These are phyloP conservation scores for Mallotus japonicus DNA, from an alignment of 441 rosid genomes.

Conservation along the genomic window DNA sequence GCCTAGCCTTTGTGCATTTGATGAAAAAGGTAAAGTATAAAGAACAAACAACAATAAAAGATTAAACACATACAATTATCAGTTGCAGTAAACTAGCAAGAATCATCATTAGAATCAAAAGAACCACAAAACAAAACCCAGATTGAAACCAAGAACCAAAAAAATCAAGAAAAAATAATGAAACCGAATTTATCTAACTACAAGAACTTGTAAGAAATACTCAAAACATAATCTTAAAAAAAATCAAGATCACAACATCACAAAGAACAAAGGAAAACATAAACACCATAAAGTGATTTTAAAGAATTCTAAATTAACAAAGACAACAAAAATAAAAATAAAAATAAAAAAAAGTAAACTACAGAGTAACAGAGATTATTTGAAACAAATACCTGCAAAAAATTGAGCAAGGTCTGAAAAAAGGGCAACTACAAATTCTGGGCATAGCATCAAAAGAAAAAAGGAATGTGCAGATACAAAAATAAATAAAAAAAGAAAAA, in stretches of 20 bases:
- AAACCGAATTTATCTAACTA: neutral
- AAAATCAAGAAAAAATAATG: neutral
- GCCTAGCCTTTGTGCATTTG: slow-evolving; percentile 13
- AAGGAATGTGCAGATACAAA: neutral
- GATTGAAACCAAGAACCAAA: neutral
- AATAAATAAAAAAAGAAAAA: neutral
- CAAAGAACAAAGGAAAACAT: neutral
- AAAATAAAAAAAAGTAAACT: neutral
- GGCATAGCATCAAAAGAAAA: neutral
- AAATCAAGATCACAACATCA: neutral
- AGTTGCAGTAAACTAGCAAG: neutral
- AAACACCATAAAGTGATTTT: slow-evolving; percentile 6
- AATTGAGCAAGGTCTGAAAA: slow-evolving; percentile 23
- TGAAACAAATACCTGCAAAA: neutral
- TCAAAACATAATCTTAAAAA: neutral
- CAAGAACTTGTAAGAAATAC: neutral
- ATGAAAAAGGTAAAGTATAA: slow-evolving; percentile 6
- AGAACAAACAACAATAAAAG: neutral
- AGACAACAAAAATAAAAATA: neutral
- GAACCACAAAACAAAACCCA: neutral
- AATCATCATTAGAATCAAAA: neutral
- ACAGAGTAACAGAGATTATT: neutral
- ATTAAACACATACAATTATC: neutral
- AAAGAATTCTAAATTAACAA: neutral
- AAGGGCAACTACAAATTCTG: neutral